Conservation (phyloP, 192 early-diverging fungal species). For the Phycomyces nitens region DNA sequence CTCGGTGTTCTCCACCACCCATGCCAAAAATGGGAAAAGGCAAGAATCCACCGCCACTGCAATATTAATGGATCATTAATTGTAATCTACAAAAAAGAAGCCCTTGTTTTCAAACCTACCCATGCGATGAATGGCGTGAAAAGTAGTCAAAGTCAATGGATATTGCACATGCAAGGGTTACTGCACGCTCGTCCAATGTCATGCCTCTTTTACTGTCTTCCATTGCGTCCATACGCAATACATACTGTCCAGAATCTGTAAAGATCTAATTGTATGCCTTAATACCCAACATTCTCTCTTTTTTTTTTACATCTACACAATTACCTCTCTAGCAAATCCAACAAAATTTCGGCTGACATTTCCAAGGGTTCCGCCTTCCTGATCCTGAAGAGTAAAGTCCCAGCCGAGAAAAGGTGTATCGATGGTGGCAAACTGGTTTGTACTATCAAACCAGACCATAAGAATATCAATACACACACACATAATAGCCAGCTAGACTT, state of each 20-base stretch:
- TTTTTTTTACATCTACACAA: too few species aligned
- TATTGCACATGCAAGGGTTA: slow-evolving; percentile 77
- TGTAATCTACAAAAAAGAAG: too few species aligned
- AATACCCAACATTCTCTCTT: slow-evolving; percentile 10
- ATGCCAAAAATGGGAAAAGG: slow-evolving; percentile 42
- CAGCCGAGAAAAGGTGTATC: slow-evolving; percentile 72
- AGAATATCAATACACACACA: background rate
- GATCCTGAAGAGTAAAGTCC: slow-evolving; percentile 72
- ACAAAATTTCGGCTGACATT: slow-evolving; percentile 77
- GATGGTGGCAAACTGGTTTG: slow-evolving; percentile 63
- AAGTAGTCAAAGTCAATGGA: slow-evolving; percentile 91
- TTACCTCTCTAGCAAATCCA: slow-evolving; percentile 71
- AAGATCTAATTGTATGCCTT: slow-evolving; percentile 52
- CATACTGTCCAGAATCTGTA: slow-evolving; percentile 83
- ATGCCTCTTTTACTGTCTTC: slow-evolving; percentile 46
- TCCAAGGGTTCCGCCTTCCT: slow-evolving; percentile 47
- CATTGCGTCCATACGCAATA: slow-evolving; percentile 67
- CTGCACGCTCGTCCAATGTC: slow-evolving; percentile 76
- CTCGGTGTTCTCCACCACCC: slow-evolving; percentile 33
- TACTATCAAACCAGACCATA: slow-evolving; percentile 5
- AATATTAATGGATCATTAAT: background rate
- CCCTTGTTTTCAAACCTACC: too few species aligned
- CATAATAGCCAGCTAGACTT: slow-evolving; percentile 19
- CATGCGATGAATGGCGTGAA: slow-evolving; percentile 61
- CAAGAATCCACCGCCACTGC: slow-evolving; percentile 41